Conservation (phyloP, 345 rosid genomes). For the Syzygium oleosum region DNA sequence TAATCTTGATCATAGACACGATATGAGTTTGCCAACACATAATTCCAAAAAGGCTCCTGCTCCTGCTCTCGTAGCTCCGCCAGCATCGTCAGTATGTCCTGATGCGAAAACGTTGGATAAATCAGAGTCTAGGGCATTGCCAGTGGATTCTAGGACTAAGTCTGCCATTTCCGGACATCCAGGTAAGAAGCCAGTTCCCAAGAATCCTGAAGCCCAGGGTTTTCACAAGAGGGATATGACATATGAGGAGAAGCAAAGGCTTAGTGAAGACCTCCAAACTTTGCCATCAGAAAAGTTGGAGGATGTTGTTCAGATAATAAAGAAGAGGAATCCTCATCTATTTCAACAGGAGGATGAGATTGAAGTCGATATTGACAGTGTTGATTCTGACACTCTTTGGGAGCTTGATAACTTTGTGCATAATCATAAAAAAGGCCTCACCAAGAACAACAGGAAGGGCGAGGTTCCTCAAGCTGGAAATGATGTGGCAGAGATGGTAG, state of each 20-base stretch:
- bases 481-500: conserved; percentile 32
- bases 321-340: conserved; percentile 61
- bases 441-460: conserved; percentile 32
- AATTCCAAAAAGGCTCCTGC: conserved; percentile 17
- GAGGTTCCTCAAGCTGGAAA: conserved; percentile 28
- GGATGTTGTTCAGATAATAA: conserved; percentile 70
- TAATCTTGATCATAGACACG: conserved; percentile 17
- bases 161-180: conserved; percentile 6
- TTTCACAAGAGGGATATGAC: conserved; percentile 53
- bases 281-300: conserved; percentile 79
- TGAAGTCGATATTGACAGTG: conserved; percentile 80
- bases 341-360: conserved; percentile 79
- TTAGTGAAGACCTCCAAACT: conserved; percentile 58
- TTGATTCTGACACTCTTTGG: conserved; percentile 84
- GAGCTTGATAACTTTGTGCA: conserved; percentile 63
- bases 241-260: conserved; percentile 73
- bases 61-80: conserved; percentile 5
- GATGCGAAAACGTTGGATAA: conserved; percentile 28
- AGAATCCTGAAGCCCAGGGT: conserved; percentile 38
- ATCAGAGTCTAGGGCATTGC: conserved; percentile 31
- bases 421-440: conserved; percentile 30
- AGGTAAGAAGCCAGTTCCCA: conserved; percentile 12
- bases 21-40: conserved; percentile 11
- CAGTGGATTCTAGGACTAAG: conserved; percentile 20
- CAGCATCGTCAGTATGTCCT: conserved; percentile 4